A percentile compares a stretch with the other conserved stretches of the same genome.
These are phyloP conservation scores for Sugiyamaella mastotermitis DNA, from an alignment of 805 yeast species.

Conservation along the genomic window DNA sequence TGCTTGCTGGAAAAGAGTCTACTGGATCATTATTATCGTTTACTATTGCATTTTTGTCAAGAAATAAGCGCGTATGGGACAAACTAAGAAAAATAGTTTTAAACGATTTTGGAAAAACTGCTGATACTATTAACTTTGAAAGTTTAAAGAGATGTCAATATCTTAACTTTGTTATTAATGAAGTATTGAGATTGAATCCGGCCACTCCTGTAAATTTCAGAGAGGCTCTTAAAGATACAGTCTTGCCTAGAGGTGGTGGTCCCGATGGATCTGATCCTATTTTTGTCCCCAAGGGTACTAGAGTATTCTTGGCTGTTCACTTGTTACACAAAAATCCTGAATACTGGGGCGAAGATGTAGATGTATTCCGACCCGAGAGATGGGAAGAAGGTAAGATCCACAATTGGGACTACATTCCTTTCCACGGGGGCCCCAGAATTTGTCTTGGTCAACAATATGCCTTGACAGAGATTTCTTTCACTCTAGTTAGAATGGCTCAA, in stretches of 20 bases:
- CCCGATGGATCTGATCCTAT: conserved; percentile 35
- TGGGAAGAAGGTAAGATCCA: conserved; percentile 35
- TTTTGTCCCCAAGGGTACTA: conserved; percentile 39
- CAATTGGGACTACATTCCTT: conserved; percentile 47
- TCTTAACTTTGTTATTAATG: conserved; percentile 43
- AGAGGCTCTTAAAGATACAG: conserved; percentile 39
- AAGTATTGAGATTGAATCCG: conserved; percentile 45
- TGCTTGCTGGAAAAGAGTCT: conserved; percentile 51
- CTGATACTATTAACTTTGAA: conserved; percentile 35
- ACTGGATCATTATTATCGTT: conserved; percentile 46
- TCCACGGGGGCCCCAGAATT: conserved; percentile 51
- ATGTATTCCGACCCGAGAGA: conserved; percentile 43
- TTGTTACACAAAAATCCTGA: conserved; percentile 38
- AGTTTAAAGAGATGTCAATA: conserved; percentile 44
- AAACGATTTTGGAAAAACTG: conserved; percentile 30
- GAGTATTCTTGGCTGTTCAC: conserved; percentile 36
- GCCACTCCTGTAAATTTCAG: conserved; percentile 47
- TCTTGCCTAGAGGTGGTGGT: conserved; percentile 49
- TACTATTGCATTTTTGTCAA: conserved; percentile 39
- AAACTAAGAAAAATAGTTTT: conserved; percentile 36
- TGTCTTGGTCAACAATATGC: conserved; percentile 55
- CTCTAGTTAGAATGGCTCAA: conserved; percentile 35
- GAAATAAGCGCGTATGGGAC: conserved; percentile 29
- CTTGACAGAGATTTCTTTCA: conserved; percentile 44
- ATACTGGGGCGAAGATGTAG: conserved; percentile 41